Conservation (phyloP, 192 early-diverging fungal genomes). For the Kappamyces sp. region DNA sequence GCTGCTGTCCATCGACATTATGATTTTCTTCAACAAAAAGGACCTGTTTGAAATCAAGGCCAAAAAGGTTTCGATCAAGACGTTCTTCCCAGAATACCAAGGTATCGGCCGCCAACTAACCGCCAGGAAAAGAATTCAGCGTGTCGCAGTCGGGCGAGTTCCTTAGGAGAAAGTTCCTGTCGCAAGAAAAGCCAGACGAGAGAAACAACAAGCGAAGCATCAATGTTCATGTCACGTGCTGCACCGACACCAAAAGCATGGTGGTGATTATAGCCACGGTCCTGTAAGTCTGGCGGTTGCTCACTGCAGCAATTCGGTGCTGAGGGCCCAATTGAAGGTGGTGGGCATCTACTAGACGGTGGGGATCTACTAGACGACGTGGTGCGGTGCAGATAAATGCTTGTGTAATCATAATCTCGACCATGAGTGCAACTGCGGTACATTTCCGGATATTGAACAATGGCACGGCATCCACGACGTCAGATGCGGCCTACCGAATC, state of each 20-base stretch:
- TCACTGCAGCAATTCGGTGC: too few relatives aligned
- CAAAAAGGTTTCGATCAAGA: slow-evolving; percentile 24
- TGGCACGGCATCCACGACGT: too few relatives aligned
- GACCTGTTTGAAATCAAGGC: slow-evolving; percentile 43
- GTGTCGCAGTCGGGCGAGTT: slow-evolving; percentile 2
- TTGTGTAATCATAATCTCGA: too few relatives aligned
- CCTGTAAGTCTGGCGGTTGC: background rate
- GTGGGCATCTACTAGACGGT: too few relatives aligned
- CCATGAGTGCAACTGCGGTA: too few relatives aligned
- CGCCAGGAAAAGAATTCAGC: background rate
- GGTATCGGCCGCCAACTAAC: slow-evolving; percentile 16
- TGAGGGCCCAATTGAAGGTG: too few relatives aligned
- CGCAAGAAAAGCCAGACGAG: slow-evolving; percentile 2
- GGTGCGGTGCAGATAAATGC: too few relatives aligned
- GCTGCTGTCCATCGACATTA: slow-evolving; percentile 22
- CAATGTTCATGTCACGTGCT: slow-evolving; percentile 10
- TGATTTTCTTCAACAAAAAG: slow-evolving; percentile 47
- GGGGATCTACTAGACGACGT: too few relatives aligned
- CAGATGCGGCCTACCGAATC: too few relatives aligned
- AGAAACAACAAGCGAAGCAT: slow-evolving; percentile 1
- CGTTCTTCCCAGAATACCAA: slow-evolving; percentile 40
- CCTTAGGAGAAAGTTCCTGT: background rate
- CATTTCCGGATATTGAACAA: too few relatives aligned
- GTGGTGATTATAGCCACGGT: background rate
- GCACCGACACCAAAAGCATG: slow-evolving; percentile 14